phyloP scores from a whole-genome alignment of 495 filamentous ascomycete species.

The Neurospora cerealis region DNA sequence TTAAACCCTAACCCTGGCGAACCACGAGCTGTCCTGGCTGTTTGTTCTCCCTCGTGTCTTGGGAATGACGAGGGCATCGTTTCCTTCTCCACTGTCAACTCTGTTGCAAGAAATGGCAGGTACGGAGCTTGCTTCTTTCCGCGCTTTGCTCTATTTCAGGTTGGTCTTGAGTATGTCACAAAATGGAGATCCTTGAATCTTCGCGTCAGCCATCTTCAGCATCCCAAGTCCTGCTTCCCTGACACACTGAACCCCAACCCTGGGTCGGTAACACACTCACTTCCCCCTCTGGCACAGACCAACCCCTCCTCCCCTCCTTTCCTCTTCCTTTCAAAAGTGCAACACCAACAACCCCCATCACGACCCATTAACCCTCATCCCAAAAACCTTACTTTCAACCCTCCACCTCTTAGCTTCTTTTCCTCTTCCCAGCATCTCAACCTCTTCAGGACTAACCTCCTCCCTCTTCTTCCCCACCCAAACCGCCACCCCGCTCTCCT shows the following conservation, averaged over 20 bases:
- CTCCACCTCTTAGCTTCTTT: background rate
- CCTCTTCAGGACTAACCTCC: background rate
- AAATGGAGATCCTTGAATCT: background rate
- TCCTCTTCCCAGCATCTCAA: slow-evolving; percentile 2
- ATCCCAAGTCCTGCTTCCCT: background rate
- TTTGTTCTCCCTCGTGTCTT: background rate
- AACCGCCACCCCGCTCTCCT: background rate
- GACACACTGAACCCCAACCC: background rate
- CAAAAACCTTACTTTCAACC: background rate
- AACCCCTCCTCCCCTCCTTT: background rate
- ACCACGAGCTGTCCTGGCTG: background rate
- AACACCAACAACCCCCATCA: background rate
- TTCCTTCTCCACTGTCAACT: background rate
- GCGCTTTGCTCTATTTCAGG: background rate
- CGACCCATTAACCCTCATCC: background rate
- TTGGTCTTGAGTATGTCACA: background rate
- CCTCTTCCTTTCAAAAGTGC: background rate
- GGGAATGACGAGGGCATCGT: background rate
- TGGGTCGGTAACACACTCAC: background rate
- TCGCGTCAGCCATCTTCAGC: background rate
- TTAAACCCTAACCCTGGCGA: background rate
- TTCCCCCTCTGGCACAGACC: background rate
- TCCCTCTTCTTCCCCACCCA: background rate
- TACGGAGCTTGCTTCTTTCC: background rate
- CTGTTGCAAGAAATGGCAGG: background rate